phyloP scores from a whole-genome alignment of 2,329 filamentous ascomycete species.

The Sporothrix variecibatus region DNA sequence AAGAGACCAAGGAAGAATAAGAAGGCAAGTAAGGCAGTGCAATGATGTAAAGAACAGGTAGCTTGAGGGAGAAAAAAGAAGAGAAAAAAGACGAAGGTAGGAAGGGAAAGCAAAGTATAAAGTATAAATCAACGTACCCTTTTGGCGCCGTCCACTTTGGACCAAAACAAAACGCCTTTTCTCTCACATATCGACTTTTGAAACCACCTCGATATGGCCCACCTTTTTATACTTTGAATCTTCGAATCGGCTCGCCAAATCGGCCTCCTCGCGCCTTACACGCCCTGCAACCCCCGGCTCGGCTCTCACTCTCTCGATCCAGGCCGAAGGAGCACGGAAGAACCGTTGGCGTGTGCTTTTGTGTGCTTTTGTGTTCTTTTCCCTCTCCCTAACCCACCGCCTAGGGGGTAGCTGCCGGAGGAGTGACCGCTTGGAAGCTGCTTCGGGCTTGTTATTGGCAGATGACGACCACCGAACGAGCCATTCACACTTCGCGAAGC shows the following conservation, averaged over 20 bases:
- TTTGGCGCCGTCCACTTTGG: slow-evolving; percentile 18
- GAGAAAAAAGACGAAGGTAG: neutral
- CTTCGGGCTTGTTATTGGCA: slow-evolving; percentile 37
- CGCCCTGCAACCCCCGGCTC: slow-evolving; percentile 28
- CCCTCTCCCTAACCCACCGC: neutral
- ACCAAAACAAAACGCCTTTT: neutral
- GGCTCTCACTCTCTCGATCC: slow-evolving; percentile 34
- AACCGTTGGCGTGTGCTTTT: slow-evolving; percentile 34
- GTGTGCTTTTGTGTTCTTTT: neutral
- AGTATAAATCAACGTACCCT: slow-evolving; percentile 24
- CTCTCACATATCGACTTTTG: neutral
- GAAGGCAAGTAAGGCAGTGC: slow-evolving; percentile 27
- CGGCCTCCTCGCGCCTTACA: neutral
- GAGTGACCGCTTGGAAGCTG: slow-evolving; percentile 32
- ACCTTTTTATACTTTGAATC: neutral
- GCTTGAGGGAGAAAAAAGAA: neutral
- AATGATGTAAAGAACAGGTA: slow-evolving; percentile 21
- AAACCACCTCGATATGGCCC: slow-evolving; percentile 8
- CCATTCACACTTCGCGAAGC: slow-evolving; percentile 32
- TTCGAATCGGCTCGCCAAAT: slow-evolving; percentile 1
- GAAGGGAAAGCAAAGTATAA: neutral
- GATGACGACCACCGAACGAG: slow-evolving; percentile 12
- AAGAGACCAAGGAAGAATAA: slow-evolving; percentile 28
- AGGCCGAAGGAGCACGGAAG: slow-evolving; percentile 21
- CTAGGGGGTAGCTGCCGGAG: slow-evolving; percentile 26